Percentiles rank a stretch among this genome's conserved stretches.
Evolutionary conservation across 768 basidiomycete genomes (phyloP).

Genomic region (Lactifluus subvellereus): DNA sequence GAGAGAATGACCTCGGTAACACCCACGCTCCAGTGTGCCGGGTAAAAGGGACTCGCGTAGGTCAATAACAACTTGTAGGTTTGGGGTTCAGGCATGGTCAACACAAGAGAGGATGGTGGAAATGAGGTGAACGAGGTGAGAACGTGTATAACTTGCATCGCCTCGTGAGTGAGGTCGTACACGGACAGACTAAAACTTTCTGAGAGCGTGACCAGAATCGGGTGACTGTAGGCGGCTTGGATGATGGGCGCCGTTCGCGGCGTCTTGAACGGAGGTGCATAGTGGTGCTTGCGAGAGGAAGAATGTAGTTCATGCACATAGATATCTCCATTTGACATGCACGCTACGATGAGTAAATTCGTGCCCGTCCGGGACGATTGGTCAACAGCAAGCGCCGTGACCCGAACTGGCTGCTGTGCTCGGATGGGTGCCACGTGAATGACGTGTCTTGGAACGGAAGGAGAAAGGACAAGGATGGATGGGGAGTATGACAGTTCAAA

Average conservation of each 20-base stretch:
- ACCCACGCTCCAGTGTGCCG: constrained; percentile 73
- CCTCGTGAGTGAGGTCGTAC: constrained; percentile 57
- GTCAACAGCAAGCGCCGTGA: constrained; percentile 68
- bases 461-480: constrained; percentile 44
- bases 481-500: constrained; percentile 48
- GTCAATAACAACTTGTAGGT: constrained; percentile 70
- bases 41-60: constrained; percentile 74
- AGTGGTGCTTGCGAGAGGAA: constrained; percentile 39
- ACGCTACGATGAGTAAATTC: constrained; percentile 46
- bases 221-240: constrained; percentile 73
- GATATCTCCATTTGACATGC: constrained; percentile 68
- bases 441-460: constrained; percentile 34
- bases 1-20: constrained; percentile 72
- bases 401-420: constrained; percentile 32
- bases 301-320: constrained; percentile 49
- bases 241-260: constrained; percentile 43
- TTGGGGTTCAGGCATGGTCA: constrained; percentile 53
- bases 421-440: constrained; percentile 41
- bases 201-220: constrained; percentile 68
- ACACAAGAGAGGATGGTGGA: constrained; percentile 74
- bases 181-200: constrained; percentile 59
- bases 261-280: constrained; percentile 40
- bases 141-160: constrained; percentile 54
- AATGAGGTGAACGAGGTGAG: constrained; percentile 73
- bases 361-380: constrained; percentile 54